Evolutionary conservation across 768 basidiomycete genomes (phyloP).

Genomic region (Gloeopeniophorella convolvens): DNA sequence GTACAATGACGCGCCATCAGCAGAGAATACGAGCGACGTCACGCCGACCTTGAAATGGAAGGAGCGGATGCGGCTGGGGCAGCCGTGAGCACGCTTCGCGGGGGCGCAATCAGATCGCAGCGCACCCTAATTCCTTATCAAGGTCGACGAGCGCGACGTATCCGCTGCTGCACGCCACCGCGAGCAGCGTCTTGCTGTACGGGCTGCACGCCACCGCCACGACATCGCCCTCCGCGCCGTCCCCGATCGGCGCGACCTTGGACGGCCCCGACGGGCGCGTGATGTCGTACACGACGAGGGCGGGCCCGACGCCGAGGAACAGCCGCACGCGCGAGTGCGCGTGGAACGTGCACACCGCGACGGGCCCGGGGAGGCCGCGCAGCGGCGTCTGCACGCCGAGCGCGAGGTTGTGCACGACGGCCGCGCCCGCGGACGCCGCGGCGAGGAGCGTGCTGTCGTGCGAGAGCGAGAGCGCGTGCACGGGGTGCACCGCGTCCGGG

Average conservation of each 20-base stretch:
- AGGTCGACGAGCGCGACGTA: constrained; percentile 57
- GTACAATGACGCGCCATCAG: constrained; percentile 62
- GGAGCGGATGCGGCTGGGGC: constrained; percentile 49
- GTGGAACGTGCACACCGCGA: constrained; percentile 54
- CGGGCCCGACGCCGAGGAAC: constrained; percentile 45
- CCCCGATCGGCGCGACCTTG: constrained; percentile 45
- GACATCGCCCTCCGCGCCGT: constrained; percentile 41
- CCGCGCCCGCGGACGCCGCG: constrained; percentile 43
- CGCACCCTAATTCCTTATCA: constrained; percentile 69
- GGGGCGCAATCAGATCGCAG: background rate
- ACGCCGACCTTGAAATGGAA: constrained; percentile 46
- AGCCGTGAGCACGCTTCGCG: background rate
- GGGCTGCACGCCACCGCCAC: constrained; percentile 58
- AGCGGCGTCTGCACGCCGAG: constrained; percentile 48
- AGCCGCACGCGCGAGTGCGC: constrained; percentile 55
- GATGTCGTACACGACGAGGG: constrained; percentile 57
- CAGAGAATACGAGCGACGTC: constrained; percentile 60
- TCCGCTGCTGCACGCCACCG: constrained; percentile 49
- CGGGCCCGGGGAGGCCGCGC: constrained; percentile 43
- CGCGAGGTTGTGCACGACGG: constrained; percentile 55
- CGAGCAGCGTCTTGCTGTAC: constrained; percentile 69
- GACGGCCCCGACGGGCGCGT: constrained; percentile 48
- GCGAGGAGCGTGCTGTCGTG: constrained; percentile 53
- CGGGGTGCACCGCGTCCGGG: constrained; percentile 31
- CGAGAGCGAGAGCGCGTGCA: constrained; percentile 53